phyloP scores from a whole-genome alignment of 1,139 yeast genomes.

The Diutina sp. region DNA sequence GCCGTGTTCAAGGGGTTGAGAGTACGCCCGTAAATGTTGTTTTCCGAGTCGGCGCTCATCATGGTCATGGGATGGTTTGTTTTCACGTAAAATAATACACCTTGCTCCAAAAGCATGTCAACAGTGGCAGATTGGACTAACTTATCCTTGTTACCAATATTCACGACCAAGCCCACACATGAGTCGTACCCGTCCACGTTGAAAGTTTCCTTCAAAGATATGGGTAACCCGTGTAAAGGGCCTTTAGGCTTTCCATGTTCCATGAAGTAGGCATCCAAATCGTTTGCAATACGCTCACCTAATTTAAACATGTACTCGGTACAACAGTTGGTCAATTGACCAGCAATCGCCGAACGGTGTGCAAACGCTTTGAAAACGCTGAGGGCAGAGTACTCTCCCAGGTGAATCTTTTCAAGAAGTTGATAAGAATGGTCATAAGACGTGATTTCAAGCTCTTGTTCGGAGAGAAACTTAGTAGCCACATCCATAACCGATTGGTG shows the following conservation, averaged over 20 bases:
- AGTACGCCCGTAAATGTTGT: slow-evolving; percentile 7
- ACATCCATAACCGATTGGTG: neutral
- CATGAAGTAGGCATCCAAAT: slow-evolving; percentile 22
- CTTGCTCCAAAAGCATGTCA: slow-evolving; percentile 8
- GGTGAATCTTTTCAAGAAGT: neutral
- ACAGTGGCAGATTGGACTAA: slow-evolving; percentile 3
- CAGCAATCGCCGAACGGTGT: slow-evolving; percentile 16
- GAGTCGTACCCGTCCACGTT: neutral
- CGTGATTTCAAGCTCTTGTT: neutral
- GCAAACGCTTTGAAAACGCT: neutral
- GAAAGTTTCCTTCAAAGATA: slow-evolving; percentile 24
- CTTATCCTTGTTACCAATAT: neutral
- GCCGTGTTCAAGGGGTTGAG: slow-evolving; percentile 30
- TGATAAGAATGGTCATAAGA: neutral
- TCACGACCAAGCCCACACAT: neutral
- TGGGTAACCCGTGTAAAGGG: slow-evolving; percentile 50
- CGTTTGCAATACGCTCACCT: slow-evolving; percentile 19
- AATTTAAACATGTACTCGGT: slow-evolving; percentile 23
- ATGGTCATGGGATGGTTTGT: slow-evolving; percentile 8
- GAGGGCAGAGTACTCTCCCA: neutral
- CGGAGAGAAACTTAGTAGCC: neutral
- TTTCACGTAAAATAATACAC: slow-evolving; percentile 7
- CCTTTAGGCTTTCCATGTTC: slow-evolving; percentile 19
- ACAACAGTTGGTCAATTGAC: slow-evolving; percentile 28
- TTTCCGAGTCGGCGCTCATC: slow-evolving; percentile 8